Percentiles rank a stretch among this genome's conserved stretches.
Conservation (phyloP, 1,284 basidiomycete genomes). For the Quambalaria eucalypti region DNA sequence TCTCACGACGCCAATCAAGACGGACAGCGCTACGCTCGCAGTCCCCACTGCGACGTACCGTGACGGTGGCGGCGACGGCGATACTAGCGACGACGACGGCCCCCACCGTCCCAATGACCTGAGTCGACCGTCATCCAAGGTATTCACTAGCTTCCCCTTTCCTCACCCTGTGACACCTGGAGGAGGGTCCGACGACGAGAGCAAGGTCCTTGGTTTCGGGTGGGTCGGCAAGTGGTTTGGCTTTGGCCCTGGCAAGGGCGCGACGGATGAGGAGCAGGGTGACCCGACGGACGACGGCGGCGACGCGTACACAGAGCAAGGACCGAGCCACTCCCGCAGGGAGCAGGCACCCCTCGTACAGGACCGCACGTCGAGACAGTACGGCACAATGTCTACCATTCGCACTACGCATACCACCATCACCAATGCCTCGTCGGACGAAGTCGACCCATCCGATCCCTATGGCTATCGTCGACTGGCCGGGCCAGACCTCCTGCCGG, state of each 20-base stretch:
- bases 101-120: too few species aligned
- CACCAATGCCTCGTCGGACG: background rate
- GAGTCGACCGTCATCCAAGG: background rate
- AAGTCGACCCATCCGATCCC: conserved; percentile 2
- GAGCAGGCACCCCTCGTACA: too few species aligned
- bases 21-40: too few species aligned
- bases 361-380: too few species aligned
- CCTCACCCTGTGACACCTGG: background rate
- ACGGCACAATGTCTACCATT: too few species aligned
- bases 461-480: conserved; percentile 8
- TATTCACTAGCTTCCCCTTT: background rate
- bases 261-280: background rate
- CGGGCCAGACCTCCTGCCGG: conserved; percentile 5
- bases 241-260: background rate
- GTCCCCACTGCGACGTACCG: too few species aligned
- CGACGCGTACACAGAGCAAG: too few species aligned
- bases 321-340: too few species aligned
- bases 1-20: too few species aligned
- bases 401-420: too few species aligned
- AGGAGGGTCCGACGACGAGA: background rate
- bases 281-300: background rate
- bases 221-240: background rate
- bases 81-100: too few species aligned
- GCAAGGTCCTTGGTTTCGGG: background rate
- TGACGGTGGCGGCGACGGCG: too few species aligned